These are phyloP conservation scores for Pterulicium gracile DNA, from an alignment of 1,284 basidiomycete species.

Conservation along the genomic window DNA sequence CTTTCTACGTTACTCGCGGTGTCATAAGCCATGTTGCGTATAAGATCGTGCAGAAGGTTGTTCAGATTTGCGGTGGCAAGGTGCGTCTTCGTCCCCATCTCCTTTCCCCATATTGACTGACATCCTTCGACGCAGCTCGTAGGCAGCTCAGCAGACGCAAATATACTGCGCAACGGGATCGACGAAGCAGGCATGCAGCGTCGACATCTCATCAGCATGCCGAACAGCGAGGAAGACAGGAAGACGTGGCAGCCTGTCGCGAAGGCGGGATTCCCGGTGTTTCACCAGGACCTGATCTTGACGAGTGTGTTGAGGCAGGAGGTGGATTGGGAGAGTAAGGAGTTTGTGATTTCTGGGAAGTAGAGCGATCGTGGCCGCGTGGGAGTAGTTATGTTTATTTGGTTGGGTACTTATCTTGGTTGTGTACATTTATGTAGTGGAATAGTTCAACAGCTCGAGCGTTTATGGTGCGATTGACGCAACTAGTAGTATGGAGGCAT, in stretches of 20 bases:
- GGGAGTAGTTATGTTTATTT: too few species aligned
- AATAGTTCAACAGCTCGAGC: too few species aligned
- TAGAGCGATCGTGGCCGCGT: too few species aligned
- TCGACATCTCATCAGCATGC: conserved; percentile 53
- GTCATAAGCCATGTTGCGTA: conserved; percentile 32
- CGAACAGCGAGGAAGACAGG: conserved; percentile 44
- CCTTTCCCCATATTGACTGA: too few species aligned
- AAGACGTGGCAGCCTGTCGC: conserved; percentile 50
- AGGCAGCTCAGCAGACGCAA: conserved; percentile 37
- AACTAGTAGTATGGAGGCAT: too few species aligned
- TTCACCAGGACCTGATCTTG: conserved; percentile 55
- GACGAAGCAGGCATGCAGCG: conserved; percentile 33
- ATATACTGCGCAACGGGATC: conserved; percentile 20
- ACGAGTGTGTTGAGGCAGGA: conserved; percentile 52
- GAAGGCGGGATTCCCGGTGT: conserved; percentile 43
- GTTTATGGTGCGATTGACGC: too few species aligned
- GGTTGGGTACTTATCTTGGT: too few species aligned
- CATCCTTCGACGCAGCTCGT: conserved; percentile 25
- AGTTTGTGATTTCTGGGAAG: conserved; percentile 13
- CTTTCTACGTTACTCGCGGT: conserved; percentile 64
- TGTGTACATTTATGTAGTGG: too few species aligned
- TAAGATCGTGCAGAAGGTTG: conserved; percentile 53
- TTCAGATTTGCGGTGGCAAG: conserved; percentile 57
- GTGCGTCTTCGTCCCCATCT: conserved; percentile 24
- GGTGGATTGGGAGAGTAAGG: conserved; percentile 46